Percentiles rank a stretch among this genome's conserved stretches.
Conservation (phyloP, 306 rosid species). For the Pterocarpus macrocarpus region DNA sequence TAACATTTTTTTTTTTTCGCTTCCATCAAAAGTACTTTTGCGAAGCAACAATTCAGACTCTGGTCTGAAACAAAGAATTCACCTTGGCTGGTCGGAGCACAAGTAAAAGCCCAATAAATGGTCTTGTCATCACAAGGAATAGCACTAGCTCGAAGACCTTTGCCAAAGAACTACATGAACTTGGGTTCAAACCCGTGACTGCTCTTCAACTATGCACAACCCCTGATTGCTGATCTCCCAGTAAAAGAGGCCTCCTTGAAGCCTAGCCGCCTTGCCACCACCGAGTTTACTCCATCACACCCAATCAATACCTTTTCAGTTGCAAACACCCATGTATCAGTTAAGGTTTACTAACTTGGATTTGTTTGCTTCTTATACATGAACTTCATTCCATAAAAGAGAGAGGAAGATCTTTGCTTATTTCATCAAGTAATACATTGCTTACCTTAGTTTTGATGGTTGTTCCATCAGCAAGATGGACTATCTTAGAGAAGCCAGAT, state of each 20-base stretch:
- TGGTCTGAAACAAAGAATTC: neutral
- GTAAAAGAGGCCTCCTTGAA: constrained; percentile 61
- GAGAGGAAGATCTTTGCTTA: neutral
- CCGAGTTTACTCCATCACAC: constrained; percentile 88
- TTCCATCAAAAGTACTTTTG: no score
- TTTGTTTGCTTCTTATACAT: constrained; percentile 8
- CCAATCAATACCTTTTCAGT: constrained; percentile 72
- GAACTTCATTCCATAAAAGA: neutral
- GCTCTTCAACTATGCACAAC: constrained; percentile 42
- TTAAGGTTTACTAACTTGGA: constrained; percentile 4
- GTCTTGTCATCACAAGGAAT: constrained; percentile 58
- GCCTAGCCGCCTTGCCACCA: constrained; percentile 77
- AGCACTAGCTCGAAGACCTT: constrained; percentile 66
- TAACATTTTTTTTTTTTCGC: no score
- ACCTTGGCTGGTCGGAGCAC: constrained; percentile 73
- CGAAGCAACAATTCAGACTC: no score
- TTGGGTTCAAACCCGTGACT: constrained; percentile 53
- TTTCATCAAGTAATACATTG: neutral
- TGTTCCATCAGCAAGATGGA: constrained; percentile 78
- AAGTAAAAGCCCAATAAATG: constrained; percentile 71
- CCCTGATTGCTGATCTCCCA: constrained; percentile 69
- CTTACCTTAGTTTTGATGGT: constrained; percentile 68
- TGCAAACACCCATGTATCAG: neutral
- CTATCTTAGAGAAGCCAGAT: constrained; percentile 61
- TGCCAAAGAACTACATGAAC: constrained; percentile 59